These are phyloP conservation scores for Cocos nucifera DNA, from an alignment of 176 grass and related monocot genomes.

Conservation along the genomic window DNA sequence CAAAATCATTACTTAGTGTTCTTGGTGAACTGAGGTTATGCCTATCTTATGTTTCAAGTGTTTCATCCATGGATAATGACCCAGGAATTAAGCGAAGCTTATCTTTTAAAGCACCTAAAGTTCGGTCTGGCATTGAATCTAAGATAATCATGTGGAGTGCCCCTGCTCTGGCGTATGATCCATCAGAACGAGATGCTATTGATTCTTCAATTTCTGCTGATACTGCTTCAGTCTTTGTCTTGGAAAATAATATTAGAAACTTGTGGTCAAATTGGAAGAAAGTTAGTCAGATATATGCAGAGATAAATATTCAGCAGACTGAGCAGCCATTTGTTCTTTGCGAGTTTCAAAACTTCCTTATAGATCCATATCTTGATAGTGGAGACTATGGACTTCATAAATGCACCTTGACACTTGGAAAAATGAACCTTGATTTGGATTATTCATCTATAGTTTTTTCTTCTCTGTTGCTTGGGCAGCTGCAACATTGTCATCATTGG, in stretches of 20 bases:
- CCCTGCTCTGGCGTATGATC: constrained; percentile 31
- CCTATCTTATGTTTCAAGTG: constrained; percentile 21
- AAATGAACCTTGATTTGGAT: constrained; percentile 54
- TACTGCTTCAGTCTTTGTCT: constrained; percentile 14
- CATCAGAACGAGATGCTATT: constrained; percentile 13
- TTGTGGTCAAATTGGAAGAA: constrained; percentile 55
- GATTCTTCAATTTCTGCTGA: constrained; percentile 5
- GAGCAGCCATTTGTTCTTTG: constrained; percentile 56
- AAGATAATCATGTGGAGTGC: constrained; percentile 46
- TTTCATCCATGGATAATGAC: constrained; percentile 7
- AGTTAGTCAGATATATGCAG: constrained; percentile 36
- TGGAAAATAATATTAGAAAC: constrained; percentile 32
- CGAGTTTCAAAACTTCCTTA: constrained; percentile 46
- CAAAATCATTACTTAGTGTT: constrained; percentile 33
- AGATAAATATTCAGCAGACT: constrained; percentile 29
- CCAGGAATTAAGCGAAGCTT: constrained; percentile 20
- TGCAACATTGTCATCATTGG: constrained; percentile 31
- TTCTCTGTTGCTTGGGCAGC: constrained; percentile 30
- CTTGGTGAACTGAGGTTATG: constrained; percentile 43
- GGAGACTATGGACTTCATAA: constrained; percentile 34
- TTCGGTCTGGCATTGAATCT: constrained; percentile 22
- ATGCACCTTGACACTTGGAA: constrained; percentile 46
- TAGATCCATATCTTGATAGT: constrained; percentile 42
- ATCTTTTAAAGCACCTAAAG: constrained; percentile 32
- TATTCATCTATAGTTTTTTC: constrained; percentile 37